Base-by-base conservation (phyloP, 1,284 basidiomycete species). In the Ganoderma lingzhi region DNA sequence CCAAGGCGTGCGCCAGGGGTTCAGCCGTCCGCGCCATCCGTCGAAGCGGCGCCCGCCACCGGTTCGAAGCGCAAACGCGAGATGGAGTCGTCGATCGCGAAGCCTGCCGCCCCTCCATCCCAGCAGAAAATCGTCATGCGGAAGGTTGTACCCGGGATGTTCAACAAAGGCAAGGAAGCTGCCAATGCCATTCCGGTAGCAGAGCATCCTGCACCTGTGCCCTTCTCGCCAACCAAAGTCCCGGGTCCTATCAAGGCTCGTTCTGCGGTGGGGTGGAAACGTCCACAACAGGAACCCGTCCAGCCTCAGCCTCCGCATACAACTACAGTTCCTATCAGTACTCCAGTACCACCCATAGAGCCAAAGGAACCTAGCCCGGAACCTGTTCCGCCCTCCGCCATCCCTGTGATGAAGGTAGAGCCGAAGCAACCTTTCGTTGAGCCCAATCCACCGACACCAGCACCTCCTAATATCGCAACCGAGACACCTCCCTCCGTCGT, bases 31-130 rank as follows among this genome's bases (percentile, higher is more conserved):
- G 32, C 55, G n/a, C 32, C 65, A 14, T 39, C 67, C 1, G 28
- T 65, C 4, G 39, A 61, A 28, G 15, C n/a, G 30, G 39, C 14
- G 6, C 17, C 60, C 28, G 41, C 60, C 19, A 42, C 42, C 6
- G 65, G 59, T 3, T 65, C 82, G 53, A 87, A 86, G 75, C 80
- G 85, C 62, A 87, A 86, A 65, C 81, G 83, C 35, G 80, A 78
- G 37, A 62, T 55, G 45, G 82, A 83, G 63, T 68, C 71, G 0
- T 28, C 63, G 2, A 35, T 6, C 53, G 64, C 69, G 17, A 63
- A 68, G 37, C 69, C 75, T 4, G 69, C 77, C 6, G 71, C 77
- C 15, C 70, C 80, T 28, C 72, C 67, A 53, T 74, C 76, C 35
- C 77, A 73, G 48, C 77, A 78, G 3, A 64, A 76, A 8, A 68